Evolutionary conservation across 2,329 filamentous ascomycete genomes (phyloP).

Genomic region (Ceratocystis albifundus): DNA sequence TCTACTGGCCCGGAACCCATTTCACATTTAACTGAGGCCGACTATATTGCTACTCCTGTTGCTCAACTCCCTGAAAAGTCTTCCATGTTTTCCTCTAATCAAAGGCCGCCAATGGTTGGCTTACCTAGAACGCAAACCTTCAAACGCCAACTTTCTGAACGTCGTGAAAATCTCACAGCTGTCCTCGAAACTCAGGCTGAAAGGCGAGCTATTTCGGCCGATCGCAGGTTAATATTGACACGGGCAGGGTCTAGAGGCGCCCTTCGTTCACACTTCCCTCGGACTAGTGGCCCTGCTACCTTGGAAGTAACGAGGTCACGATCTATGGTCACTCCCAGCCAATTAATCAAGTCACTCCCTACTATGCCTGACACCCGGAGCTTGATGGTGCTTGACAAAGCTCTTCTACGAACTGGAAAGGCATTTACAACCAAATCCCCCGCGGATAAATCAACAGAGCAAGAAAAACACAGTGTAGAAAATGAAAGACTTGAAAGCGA

Average conservation of each 20-base stretch:
- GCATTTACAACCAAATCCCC: not conserved
- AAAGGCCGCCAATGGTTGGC: conserved; percentile 31
- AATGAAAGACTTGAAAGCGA: not conserved
- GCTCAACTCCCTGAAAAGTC: conserved; percentile 4
- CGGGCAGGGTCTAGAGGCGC: conserved; percentile 28
- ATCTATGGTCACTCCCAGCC: not conserved
- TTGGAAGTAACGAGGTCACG: conserved; percentile 24
- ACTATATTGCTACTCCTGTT: not conserved
- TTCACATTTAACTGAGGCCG: not conserved
- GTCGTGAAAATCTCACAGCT: conserved; percentile 59
- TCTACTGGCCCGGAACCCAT: not conserved
- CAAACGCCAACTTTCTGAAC: conserved; percentile 71
- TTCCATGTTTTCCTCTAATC: conserved; percentile 10
- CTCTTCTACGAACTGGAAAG: not conserved
- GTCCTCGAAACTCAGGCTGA: conserved; percentile 52
- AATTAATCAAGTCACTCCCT: not conserved
- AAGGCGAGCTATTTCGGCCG: conserved; percentile 59
- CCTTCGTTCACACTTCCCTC: conserved; percentile 29
- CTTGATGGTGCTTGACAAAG: conserved; percentile 6
- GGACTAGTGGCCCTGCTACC: conserved; percentile 40
- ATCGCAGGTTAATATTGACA: conserved; percentile 35
- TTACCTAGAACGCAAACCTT: conserved; percentile 69
- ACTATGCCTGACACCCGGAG: not conserved
- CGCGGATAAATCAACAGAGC: not conserved
- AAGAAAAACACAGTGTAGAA: not conserved